Conservation (phyloP, 495 filamentous ascomycete genomes). For the Parathielavia appendiculata region DNA sequence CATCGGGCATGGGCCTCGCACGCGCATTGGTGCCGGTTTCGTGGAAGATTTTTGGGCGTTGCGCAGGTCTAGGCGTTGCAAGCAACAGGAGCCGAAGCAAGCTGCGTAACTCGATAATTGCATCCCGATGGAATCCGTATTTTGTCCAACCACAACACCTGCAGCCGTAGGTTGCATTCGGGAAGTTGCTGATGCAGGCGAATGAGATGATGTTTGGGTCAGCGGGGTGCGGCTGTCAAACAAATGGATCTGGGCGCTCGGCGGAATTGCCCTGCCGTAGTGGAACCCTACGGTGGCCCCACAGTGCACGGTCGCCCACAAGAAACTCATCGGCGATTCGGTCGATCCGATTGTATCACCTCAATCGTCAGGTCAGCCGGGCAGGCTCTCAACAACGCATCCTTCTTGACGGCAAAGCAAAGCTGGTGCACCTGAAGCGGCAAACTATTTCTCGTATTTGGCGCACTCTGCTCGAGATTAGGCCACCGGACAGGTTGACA, state of each 20-base stretch:
- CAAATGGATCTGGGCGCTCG: no score
- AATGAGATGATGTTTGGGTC: constrained; percentile 5
- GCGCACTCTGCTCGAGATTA: neutral
- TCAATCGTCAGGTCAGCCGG: neutral
- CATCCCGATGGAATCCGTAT: constrained; percentile 30
- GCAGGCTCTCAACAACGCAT: neutral
- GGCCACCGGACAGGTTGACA: neutral
- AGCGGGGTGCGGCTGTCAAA: neutral
- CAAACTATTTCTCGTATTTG: neutral
- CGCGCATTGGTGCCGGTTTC: neutral
- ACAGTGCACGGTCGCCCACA: neutral
- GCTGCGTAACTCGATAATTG: neutral
- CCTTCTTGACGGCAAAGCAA: neutral
- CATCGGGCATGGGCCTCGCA: no score
- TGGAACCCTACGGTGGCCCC: neutral
- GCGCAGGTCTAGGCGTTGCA: neutral
- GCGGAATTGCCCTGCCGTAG: neutral
- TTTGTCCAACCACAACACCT: constrained; percentile 40
- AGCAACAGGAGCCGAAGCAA: neutral
- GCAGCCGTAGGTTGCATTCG: constrained; percentile 9
- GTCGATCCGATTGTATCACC: no score
- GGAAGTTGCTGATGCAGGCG: constrained; percentile 14
- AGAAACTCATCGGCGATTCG: neutral
- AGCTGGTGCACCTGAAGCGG: neutral
- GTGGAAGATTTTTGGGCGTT: no score